phyloP scores from a whole-genome alignment of 192 early-diverging fungal genomes.

The Rhizoclosmatium sp. region DNA sequence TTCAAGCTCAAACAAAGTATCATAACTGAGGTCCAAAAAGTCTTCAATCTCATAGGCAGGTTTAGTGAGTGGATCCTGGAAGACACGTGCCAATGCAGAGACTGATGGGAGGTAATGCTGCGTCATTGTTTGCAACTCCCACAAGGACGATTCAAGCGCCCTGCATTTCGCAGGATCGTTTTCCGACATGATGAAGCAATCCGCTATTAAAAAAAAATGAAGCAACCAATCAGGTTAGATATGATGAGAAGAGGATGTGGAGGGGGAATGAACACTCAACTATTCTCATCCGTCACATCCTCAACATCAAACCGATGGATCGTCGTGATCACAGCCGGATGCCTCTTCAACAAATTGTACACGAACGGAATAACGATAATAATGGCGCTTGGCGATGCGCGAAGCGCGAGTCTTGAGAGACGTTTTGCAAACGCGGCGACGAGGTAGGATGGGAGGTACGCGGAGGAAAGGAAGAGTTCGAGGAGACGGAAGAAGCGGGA shows the following conservation, averaged over 20 bases:
- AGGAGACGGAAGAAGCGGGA: constrained; percentile 93
- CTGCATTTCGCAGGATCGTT: constrained; percentile 78
- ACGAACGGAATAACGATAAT: constrained; percentile 89
- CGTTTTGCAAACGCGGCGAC: constrained; percentile 95
- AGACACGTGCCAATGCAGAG: constrained; percentile 82
- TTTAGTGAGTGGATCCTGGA: constrained; percentile 88
- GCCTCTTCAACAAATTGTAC: constrained; percentile 90
- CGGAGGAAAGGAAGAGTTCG: constrained; percentile 87
- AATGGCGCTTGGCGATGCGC: constrained; percentile 85
- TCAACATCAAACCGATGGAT: constrained; percentile 69
- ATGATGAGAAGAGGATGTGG: too few species aligned
- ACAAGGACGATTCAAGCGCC: constrained; percentile 88
- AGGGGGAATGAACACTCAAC: not conserved
- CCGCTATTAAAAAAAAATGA: constrained; percentile 38
- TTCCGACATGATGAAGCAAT: constrained; percentile 64
- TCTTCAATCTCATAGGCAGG: constrained; percentile 90
- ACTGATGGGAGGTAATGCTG: constrained; percentile 90
- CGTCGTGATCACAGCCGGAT: constrained; percentile 86
- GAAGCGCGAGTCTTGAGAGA: constrained; percentile 82
- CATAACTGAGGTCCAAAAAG: constrained; percentile 90
- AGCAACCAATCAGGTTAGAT: not conserved
- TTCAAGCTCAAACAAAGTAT: constrained; percentile 39
- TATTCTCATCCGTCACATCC: constrained; percentile 1
- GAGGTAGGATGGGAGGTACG: constrained; percentile 86
- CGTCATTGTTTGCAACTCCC: constrained; percentile 86